Conservation (phyloP, 805 yeast species). For the Spathaspora passalidarum region DNA sequence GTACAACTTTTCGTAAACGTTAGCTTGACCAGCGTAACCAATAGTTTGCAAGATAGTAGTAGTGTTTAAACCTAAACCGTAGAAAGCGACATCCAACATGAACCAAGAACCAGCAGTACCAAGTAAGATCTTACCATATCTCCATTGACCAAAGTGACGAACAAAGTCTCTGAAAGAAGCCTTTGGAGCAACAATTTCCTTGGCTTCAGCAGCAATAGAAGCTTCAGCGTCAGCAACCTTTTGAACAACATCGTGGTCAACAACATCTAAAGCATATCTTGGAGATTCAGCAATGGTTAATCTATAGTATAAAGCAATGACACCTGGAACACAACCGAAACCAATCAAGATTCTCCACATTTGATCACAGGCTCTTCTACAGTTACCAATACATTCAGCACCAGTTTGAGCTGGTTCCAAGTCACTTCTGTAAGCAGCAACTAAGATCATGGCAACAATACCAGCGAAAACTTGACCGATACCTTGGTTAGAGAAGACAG, state of each 20-base stretch:
- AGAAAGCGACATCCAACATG: slow-evolving; percentile 84
- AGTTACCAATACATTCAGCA: slow-evolving; percentile 59
- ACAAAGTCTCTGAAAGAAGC: slow-evolving; percentile 77
- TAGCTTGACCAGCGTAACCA: slow-evolving; percentile 68
- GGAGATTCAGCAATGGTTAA: slow-evolving; percentile 94
- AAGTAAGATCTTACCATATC: slow-evolving; percentile 72
- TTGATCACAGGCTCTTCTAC: slow-evolving; percentile 81
- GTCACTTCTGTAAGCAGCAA: slow-evolving; percentile 70
- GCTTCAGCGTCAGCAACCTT: slow-evolving; percentile 53
- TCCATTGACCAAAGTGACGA: slow-evolving; percentile 80
- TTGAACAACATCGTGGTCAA: slow-evolving; percentile 53
- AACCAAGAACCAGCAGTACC: slow-evolving; percentile 96
- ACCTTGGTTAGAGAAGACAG: slow-evolving; percentile 96
- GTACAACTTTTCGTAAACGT: slow-evolving; percentile 68
- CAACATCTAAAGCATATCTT: slow-evolving; percentile 80
- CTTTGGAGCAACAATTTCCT: slow-evolving; percentile 60
- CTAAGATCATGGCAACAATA: slow-evolving; percentile 72
- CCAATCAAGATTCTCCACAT: slow-evolving; percentile 94
- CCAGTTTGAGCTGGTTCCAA: slow-evolving; percentile 50
- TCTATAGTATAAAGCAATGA: slow-evolving; percentile 82
- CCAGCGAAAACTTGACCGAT: slow-evolving; percentile 92
- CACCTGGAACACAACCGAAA: slow-evolving; percentile 87
- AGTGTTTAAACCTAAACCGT: slow-evolving; percentile 83
- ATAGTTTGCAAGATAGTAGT: slow-evolving; percentile 76
- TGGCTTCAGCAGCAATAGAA: slow-evolving; percentile 34